Evolutionary conservation across 352 stramenopile genomes (phyloP), one percentile per base, ranked within the genome.

Genomic region (Phytophthora parvispora): DNA sequence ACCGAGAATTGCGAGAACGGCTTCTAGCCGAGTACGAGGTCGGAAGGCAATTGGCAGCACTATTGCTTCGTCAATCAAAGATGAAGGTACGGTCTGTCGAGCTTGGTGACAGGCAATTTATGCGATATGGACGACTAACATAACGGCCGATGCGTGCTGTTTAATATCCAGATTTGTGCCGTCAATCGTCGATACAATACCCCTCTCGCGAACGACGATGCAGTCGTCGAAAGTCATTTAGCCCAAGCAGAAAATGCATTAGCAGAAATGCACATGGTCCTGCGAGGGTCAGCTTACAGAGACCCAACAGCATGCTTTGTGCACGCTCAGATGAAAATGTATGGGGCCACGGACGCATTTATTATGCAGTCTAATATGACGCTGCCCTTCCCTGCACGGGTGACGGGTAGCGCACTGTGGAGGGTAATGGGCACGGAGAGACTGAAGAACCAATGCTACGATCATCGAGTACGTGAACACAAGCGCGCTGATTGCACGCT

Each of bases 401-500:
- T 63, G 10, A 34, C 43, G 9, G 51, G 16, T 2, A 69, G 60
- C 16, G 51, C 65, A 12, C 28, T 73, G 28, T 73, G 65, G 65
- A 67, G 58, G 31, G 50, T 68, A 42, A 36, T 69, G 32, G 53
- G 16, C 4, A 68, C 40, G 2, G 65, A 68, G 20, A 60, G 60
- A 4, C 64, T 76, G 13, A 60, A 64, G 7, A 63, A 68, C 20
- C 60, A 71, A 1, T 78, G 68, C 40, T 76, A 77, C 53, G 67
- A 69, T 28, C 69, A 78, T 49, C 53, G 73, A 24, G 67, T 67
- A 42, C 20, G 68, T 25, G 22, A 29, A 18, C 18, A 4, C 29
- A 25, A 15, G 27, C 3, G 28, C 1, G 31, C 29, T 43, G 13
- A 57, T 40, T 48, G 15, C 47, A 20, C 18, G 1, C 22, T 27